phyloP scores from a whole-genome alignment of 2,329 filamentous ascomycete genomes.

The Calonectria hongkongensis region DNA sequence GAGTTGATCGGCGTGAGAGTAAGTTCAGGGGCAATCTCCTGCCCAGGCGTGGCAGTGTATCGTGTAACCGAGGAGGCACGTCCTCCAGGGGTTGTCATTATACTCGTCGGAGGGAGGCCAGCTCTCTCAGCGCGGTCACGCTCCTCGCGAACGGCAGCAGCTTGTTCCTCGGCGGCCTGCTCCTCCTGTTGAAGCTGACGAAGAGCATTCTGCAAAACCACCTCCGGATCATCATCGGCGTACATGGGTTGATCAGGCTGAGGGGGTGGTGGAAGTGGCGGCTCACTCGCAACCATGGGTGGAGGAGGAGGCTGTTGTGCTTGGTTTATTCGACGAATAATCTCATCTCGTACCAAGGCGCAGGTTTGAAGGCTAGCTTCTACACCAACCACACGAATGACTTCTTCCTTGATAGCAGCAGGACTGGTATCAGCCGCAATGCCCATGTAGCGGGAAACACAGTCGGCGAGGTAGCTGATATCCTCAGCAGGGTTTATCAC shows the following conservation, averaged over 20 bases:
- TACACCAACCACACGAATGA: conserved; percentile 73
- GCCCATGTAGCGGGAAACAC: conserved; percentile 75
- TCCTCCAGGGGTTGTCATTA: conserved; percentile 58
- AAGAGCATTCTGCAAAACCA: conserved; percentile 75
- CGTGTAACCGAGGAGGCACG: conserved; percentile 58
- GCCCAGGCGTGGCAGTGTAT: conserved; percentile 58
- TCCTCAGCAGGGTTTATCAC: conserved; percentile 71
- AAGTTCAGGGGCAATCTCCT: conserved; percentile 64
- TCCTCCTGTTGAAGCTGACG: conserved; percentile 76
- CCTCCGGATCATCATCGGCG: conserved; percentile 73
- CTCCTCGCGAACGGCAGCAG: conserved; percentile 72
- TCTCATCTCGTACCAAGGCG: conserved; percentile 75
- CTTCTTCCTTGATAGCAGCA: conserved; percentile 74
- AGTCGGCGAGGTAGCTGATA: conserved; percentile 76
- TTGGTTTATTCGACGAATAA: conserved; percentile 64
- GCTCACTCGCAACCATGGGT: conserved; percentile 52
- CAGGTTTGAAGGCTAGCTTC: conserved; percentile 73
- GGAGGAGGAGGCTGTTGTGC: conserved; percentile 51
- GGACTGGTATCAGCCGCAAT: conserved; percentile 76
- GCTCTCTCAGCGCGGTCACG: conserved; percentile 68
- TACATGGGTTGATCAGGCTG: conserved; percentile 64
- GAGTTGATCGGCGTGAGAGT: conserved; percentile 74
- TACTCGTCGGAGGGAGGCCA: conserved; percentile 53
- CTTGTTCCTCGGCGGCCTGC: conserved; percentile 74
- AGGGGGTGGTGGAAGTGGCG: conserved; percentile 54